Conservation (phyloP, 176 grass and related monocot species). For the Avena atlantica region DNA sequence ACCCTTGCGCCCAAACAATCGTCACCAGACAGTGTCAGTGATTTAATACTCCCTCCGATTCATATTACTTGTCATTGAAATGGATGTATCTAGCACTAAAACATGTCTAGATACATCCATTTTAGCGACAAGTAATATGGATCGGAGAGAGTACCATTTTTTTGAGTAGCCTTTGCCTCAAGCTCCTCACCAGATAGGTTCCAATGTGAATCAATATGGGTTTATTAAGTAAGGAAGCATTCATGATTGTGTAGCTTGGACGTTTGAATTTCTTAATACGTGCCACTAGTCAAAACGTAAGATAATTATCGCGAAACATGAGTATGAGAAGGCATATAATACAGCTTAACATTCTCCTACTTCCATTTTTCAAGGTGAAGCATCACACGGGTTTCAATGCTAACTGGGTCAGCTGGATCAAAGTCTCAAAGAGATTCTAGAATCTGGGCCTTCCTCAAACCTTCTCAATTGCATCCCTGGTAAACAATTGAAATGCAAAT, state of each 20-base stretch:
- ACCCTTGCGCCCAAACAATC: not conserved
- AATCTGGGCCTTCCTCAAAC: not conserved
- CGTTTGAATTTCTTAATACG: not conserved
- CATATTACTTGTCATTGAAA: too few species aligned
- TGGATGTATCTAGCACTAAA: too few species aligned
- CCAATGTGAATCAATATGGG: not conserved
- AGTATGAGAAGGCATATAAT: not conserved
- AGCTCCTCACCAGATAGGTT: not conserved
- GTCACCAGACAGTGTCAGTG: not conserved
- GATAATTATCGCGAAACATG: not conserved
- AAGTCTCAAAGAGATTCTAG: not conserved
- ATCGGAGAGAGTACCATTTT: not conserved
- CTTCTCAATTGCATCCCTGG: not conserved
- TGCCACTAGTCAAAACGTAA: not conserved
- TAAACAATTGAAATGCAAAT: not conserved
- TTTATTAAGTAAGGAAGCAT: not conserved
- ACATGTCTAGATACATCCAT: too few species aligned
- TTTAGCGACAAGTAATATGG: too few species aligned
- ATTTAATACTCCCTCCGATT: too few species aligned
- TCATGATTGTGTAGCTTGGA: not conserved
- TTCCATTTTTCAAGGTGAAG: not conserved
- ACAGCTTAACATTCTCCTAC: not conserved
- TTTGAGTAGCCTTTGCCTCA: not conserved
- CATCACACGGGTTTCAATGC: slow-evolving; percentile 5
- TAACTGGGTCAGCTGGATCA: not conserved